Evolutionary conservation across 140 eudicot species (phyloP).

Genomic region (Bidens hawaiensis): DNA sequence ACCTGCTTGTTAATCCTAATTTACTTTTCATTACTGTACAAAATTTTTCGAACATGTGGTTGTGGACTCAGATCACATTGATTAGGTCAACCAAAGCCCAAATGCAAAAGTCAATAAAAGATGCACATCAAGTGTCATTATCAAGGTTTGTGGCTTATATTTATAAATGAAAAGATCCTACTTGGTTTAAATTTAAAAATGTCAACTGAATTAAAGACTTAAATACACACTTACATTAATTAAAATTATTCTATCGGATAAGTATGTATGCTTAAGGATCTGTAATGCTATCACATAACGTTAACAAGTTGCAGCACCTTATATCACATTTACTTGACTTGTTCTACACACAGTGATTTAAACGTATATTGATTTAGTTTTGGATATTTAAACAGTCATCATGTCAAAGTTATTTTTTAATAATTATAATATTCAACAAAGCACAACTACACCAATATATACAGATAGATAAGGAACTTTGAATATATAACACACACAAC

Average conservation of each 20-base stretch:
- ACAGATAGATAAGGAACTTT: background rate
- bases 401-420: background rate
- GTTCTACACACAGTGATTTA: too few species aligned
- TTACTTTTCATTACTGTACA: background rate
- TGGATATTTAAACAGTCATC: background rate
- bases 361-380: too few species aligned
- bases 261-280: background rate
- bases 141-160: background rate
- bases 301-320: background rate
- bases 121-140: constrained; percentile 1
- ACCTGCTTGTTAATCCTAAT: background rate
- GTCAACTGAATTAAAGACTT: background rate
- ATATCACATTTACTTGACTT: background rate
- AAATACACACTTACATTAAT: background rate
- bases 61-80: background rate
- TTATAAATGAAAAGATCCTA: background rate
- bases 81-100: background rate
- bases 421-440: background rate
- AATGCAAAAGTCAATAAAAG: background rate
- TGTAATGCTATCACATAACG: constrained; percentile 1
- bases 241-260: background rate
- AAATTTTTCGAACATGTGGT: too few species aligned
- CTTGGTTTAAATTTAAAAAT: background rate
- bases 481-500: constrained; percentile 1
- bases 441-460: background rate